These are phyloP conservation scores for Trypethelium eluteriae DNA, from an alignment of 495 filamentous ascomycete genomes.

Conservation along the genomic window DNA sequence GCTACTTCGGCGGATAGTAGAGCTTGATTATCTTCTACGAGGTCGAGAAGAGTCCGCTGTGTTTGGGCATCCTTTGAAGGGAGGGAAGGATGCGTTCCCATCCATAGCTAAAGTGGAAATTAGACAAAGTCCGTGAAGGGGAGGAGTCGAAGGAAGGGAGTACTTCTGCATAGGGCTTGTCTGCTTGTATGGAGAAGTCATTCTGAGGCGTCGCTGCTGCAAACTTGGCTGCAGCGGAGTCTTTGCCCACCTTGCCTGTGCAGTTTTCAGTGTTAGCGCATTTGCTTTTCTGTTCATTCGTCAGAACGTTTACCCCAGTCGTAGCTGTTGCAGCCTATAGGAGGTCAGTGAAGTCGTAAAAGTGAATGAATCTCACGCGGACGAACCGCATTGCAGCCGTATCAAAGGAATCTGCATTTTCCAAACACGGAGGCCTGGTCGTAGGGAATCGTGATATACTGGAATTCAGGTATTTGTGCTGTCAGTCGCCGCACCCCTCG, in stretches of 20 bases:
- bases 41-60: slow-evolving; percentile 77
- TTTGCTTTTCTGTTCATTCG: slow-evolving; percentile 7
- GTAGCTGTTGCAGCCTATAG: slow-evolving; percentile 82
- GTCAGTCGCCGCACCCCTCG: no score
- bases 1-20: slow-evolving; percentile 65
- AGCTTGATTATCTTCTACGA: slow-evolving; percentile 80
- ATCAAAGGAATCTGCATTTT: slow-evolving; percentile 78
- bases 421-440: slow-evolving; percentile 12
- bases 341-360: slow-evolving; percentile 16
- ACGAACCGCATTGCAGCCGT: slow-evolving; percentile 81
- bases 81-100: slow-evolving; percentile 95
- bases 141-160: neutral
- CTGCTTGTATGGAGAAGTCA: slow-evolving; percentile 33
- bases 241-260: slow-evolving; percentile 41
- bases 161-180: slow-evolving; percentile 41
- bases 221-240: slow-evolving; percentile 60
- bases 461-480: no score
- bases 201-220: slow-evolving; percentile 28
- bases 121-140: no score
- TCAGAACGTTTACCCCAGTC: slow-evolving; percentile 68
- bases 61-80: slow-evolving; percentile 84
- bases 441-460: neutral
- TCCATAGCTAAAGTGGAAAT: slow-evolving; percentile 67
- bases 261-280: slow-evolving; percentile 15
- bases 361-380: neutral